Base-by-base conservation (phyloP, 352 stramenopile genomes). In the Halophytophthora batemanensis region DNA sequence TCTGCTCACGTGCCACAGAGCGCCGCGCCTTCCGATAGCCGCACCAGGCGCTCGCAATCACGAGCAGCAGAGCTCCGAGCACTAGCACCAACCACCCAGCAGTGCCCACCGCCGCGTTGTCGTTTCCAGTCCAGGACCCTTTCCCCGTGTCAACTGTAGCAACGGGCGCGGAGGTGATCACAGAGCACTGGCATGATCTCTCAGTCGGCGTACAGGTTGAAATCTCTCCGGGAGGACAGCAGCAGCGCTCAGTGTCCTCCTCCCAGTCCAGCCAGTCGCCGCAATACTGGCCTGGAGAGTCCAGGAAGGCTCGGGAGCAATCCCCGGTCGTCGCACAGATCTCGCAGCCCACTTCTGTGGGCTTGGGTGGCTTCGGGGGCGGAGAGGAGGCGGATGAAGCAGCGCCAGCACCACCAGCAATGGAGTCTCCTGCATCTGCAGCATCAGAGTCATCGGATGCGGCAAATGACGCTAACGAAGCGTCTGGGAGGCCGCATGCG, bases 311-410 rank as follows among this genome's bases (percentile, higher is more conserved):
- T 14, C 47, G 51, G 18, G 56, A 66, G 39, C 64, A 74, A 19
- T 71, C 50, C 2, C 53, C 48, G 1, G 34, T 42, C 5, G 31
- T 28, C 8, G 52, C 52, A 14, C 61, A 74, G 3, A 59, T 43
- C 46, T 74, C 60, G 34, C 65, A 74, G 0, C 59, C 64, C 29
- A 35, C n/a, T n/a, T n/a, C n/a, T n/a, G n/a, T n/a, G n/a, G n/a
- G n/a, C n/a, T n/a, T n/a, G n/a, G n/a, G n/a, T n/a, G n/a, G n/a
- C n/a, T n/a, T n/a, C n/a, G n/a, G n/a, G n/a, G n/a, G n/a, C n/a
- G n/a, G n/a, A n/a, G n/a, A n/a, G n/a, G n/a, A n/a, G n/a, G n/a
- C n/a, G n/a, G n/a, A n/a, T n/a, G n/a, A n/a, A n/a, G n/a, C n/a
- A n/a, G n/a, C n/a, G n/a, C n/a, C n/a, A n/a, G n/a, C n/a, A n/a